Percentiles rank a stretch among this genome's conserved stretches.
Evolutionary conservation across 495 filamentous ascomycete species (phyloP).

Genomic region (Cercophora samala): DNA sequence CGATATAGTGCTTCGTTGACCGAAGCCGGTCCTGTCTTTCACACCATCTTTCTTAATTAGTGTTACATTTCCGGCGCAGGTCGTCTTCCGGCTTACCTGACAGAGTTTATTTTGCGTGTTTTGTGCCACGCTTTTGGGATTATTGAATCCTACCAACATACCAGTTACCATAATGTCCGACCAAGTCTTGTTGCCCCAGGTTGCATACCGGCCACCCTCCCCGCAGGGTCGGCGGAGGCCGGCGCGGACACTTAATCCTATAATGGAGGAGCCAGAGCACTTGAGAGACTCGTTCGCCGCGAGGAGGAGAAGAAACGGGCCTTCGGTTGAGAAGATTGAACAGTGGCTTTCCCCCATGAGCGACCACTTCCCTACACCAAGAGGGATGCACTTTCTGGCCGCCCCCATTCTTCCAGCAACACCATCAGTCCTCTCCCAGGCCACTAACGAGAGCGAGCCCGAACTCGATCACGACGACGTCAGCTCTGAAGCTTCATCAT

Average conservation of each 20-base stretch:
- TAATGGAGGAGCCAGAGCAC: slow-evolving; percentile 66
- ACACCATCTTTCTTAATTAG: slow-evolving; percentile 28
- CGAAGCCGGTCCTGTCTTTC: slow-evolving; percentile 47
- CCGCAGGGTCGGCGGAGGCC: slow-evolving; percentile 64
- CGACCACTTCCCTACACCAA: slow-evolving; percentile 60
- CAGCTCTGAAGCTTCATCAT: slow-evolving; percentile 49
- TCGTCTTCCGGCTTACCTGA: slow-evolving; percentile 35
- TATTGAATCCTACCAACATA: slow-evolving; percentile 26
- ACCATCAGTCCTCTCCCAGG: slow-evolving; percentile 34
- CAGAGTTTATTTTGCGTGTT: slow-evolving; percentile 24
- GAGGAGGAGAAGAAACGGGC: slow-evolving; percentile 37
- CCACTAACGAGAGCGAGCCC: slow-evolving; percentile 29
- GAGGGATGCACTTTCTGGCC: slow-evolving; percentile 56
- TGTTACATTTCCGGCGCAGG: slow-evolving; percentile 41
- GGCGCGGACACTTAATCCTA: slow-evolving; percentile 73
- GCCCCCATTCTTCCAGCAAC: slow-evolving; percentile 50
- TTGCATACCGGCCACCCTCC: slow-evolving; percentile 58
- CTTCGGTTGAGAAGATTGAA: slow-evolving; percentile 49
- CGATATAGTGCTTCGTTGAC: slow-evolving; percentile 48
- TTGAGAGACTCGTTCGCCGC: slow-evolving; percentile 24
- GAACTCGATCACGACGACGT: slow-evolving; percentile 39
- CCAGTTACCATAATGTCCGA: slow-evolving; percentile 52
- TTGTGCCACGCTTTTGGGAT: slow-evolving; percentile 25
- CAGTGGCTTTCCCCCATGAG: slow-evolving; percentile 56
- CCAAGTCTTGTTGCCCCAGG: slow-evolving; percentile 54